phyloP scores from a whole-genome alignment of 176 grass and related monocot species.

The bread wheat (Triticum aestivum) region IWGSC_CS_RefSeq_v2.1 NC_057810.1:576300531-576301030 shows the following conservation, averaged over 20 bases:
- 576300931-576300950: no score
- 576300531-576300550: no score
- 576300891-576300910: no score
- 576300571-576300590: background rate
- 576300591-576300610: no score
- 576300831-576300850: background rate
- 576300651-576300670: background rate
- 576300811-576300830: no score
- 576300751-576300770: background rate
- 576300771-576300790: background rate
- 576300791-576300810: background rate
- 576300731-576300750: background rate
- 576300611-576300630: background rate
- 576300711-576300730: background rate
- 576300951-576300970: no score
- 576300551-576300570: no score
- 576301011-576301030: no score
- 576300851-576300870: conserved; percentile 1
- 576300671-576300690: background rate
- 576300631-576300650: background rate
- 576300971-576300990: no score
- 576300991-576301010: no score
- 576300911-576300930: no score
- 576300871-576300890: no score
- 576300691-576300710: background rate